A percentile compares a stretch with the other conserved stretches of the same genome.
phyloP scores from a whole-genome alignment of 2,329 filamentous ascomycete species.

The Salinomyces thailandicus region DNA sequence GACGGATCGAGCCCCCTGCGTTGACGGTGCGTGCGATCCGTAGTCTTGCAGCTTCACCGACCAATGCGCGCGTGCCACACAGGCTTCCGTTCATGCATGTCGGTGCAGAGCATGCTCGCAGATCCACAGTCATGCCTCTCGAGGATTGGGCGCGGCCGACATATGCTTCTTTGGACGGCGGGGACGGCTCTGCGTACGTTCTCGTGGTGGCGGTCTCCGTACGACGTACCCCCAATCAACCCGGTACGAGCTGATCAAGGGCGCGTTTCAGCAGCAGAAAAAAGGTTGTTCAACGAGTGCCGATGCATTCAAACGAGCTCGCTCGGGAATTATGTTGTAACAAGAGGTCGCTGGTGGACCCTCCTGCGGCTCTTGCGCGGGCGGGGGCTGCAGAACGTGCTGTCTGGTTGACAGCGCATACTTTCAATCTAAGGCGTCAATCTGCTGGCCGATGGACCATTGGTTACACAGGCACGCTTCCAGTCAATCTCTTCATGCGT shows the following conservation, averaged over 20 bases:
- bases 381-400: constrained; percentile 14
- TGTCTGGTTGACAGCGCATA: constrained; percentile 21
- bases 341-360: neutral
- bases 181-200: constrained; percentile 1
- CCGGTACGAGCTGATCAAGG: constrained; percentile 6
- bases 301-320: neutral
- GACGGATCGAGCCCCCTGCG: constrained; percentile 4
- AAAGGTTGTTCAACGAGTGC: constrained; percentile 1
- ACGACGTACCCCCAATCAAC: constrained; percentile 7
- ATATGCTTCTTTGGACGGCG: neutral
- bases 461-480: constrained; percentile 13
- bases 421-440: constrained; percentile 4
- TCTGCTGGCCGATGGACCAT: constrained; percentile 2
- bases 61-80: constrained; percentile 10
- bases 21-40: constrained; percentile 3
- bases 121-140: neutral
- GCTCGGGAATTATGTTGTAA: neutral
- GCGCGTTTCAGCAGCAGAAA: constrained; percentile 6
- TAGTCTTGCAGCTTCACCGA: constrained; percentile 4
- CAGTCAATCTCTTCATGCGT: constrained; percentile 5
- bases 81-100: constrained; percentile 6
- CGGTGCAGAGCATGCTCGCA: neutral
- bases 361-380: neutral
- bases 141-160: neutral
- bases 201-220: constrained; percentile 16